Percentiles rank a stretch among this genome's conserved stretches.
These are phyloP conservation scores for Diaporthe ampelina DNA, from an alignment of 2,329 filamentous ascomycete species.

Conservation along the genomic window DNA sequence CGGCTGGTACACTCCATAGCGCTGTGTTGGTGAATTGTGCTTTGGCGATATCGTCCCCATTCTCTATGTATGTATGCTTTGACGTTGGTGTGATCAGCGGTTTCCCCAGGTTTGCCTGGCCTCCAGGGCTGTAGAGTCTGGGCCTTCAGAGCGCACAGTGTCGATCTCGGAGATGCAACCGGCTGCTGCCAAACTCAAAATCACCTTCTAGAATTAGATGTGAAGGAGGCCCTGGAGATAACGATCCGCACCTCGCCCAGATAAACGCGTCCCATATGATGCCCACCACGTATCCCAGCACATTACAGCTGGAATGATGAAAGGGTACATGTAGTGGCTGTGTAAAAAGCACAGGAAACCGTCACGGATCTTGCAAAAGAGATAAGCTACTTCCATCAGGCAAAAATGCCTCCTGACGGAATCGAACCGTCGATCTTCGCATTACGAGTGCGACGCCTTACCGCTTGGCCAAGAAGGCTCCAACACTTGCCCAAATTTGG, in stretches of 20 bases:
- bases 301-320: not conserved
- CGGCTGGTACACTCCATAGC: not conserved
- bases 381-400: no score
- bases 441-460: constrained; percentile 42
- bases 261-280: not conserved
- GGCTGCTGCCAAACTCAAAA: constrained; percentile 17
- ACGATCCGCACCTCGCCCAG: not conserved
- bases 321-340: no score
- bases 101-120: constrained; percentile 28
- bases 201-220: constrained; percentile 21
- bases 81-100: not conserved
- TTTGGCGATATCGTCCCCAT: not conserved
- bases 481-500: fast-evolving
- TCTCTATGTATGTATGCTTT: not conserved
- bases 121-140: not conserved
- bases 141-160: not conserved
- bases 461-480: constrained; percentile 40
- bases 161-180: constrained; percentile 20
- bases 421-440: constrained; percentile 41
- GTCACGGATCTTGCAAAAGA: no score
- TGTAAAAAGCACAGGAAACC: not conserved
- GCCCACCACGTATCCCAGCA: not conserved
- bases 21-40: not conserved
- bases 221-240: not conserved
- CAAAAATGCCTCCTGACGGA: constrained; percentile 36